Evolutionary conservation across 1,284 basidiomycete genomes (phyloP).

Genomic region (Ceratorhiza oryzae-sativae): DNA sequence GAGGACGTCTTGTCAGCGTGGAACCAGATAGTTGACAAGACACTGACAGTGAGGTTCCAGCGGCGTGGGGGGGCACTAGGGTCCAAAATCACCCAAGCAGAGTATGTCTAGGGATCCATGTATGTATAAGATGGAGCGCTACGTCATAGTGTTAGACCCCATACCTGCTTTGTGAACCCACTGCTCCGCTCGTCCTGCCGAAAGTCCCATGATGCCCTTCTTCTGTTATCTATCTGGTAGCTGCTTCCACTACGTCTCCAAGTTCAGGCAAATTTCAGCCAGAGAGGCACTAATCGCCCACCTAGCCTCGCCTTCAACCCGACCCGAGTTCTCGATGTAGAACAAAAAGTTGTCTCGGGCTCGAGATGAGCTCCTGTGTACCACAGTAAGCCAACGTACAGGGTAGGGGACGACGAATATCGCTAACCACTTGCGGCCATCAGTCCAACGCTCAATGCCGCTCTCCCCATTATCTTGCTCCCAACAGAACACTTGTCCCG

Average conservation of each 20-base stretch:
- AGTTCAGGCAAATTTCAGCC: neutral
- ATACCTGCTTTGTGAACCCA: conserved; percentile 38
- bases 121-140: neutral
- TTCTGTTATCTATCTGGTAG: neutral
- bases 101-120: conserved; percentile 34
- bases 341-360: conserved; percentile 14
- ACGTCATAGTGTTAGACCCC: conserved; percentile 9
- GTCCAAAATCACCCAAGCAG: conserved; percentile 37
- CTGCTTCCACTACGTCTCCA: neutral
- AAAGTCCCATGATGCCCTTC: conserved; percentile 9
- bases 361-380: conserved; percentile 29
- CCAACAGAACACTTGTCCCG: conserved; percentile 82
- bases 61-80: conserved; percentile 19
- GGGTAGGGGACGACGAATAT: neutral
- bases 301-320: neutral
- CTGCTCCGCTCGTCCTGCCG: conserved; percentile 10
- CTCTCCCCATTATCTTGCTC: conserved; percentile 81
- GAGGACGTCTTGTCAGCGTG: neutral
- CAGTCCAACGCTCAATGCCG: conserved; percentile 76
- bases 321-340: neutral
- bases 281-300: neutral
- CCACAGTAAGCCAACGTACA: conserved; percentile 17
- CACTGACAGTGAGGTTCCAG: conserved; percentile 40
- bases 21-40: neutral
- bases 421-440: conserved; percentile 70